A percentile compares a stretch with the other conserved stretches of the same genome.
Conservation (phyloP, 257 asterid species). For the Primulina eburnea region DNA sequence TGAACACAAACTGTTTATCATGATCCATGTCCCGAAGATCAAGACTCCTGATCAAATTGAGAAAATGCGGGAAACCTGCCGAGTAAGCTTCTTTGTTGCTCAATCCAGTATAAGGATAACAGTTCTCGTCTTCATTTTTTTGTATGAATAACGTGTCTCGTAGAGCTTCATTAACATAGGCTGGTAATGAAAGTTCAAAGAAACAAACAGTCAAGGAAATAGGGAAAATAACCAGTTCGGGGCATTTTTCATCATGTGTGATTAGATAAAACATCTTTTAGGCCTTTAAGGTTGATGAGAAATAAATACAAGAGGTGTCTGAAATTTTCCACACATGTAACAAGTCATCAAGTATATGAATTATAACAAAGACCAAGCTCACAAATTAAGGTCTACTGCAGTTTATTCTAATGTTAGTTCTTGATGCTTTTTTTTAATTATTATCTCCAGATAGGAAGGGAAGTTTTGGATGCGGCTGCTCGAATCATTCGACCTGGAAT, state of each 20-base stretch:
- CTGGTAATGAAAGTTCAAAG: slow-evolving; percentile 8
- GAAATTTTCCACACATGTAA: neutral
- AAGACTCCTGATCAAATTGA: slow-evolving; percentile 79
- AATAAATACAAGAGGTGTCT: neutral
- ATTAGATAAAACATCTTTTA: neutral
- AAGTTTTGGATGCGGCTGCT: slow-evolving; percentile 98
- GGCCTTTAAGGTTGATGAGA: neutral
- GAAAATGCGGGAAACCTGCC: slow-evolving; percentile 88
- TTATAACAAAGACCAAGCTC: neutral
- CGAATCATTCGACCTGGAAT: slow-evolving; percentile 85
- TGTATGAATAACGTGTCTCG: neutral
- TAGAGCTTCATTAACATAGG: slow-evolving; percentile 3
- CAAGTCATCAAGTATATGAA: neutral
- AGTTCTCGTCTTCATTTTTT: slow-evolving; percentile 1
- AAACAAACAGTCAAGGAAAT: neutral
- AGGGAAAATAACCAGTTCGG: slow-evolving; percentile 1
- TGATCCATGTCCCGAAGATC: slow-evolving; percentile 54
- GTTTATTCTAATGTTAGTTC: slow-evolving; percentile 16
- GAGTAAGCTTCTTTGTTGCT: slow-evolving; percentile 53
- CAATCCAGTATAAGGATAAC: slow-evolving; percentile 13
- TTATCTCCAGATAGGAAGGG: slow-evolving; percentile 73
- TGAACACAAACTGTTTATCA: slow-evolving; percentile 25
- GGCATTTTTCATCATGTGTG: slow-evolving; percentile 3
- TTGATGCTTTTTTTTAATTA: neutral
- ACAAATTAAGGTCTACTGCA: neutral